Conservation (phyloP, 2,329 filamentous ascomycete species). For the Cyclaneusma minus region DNA sequence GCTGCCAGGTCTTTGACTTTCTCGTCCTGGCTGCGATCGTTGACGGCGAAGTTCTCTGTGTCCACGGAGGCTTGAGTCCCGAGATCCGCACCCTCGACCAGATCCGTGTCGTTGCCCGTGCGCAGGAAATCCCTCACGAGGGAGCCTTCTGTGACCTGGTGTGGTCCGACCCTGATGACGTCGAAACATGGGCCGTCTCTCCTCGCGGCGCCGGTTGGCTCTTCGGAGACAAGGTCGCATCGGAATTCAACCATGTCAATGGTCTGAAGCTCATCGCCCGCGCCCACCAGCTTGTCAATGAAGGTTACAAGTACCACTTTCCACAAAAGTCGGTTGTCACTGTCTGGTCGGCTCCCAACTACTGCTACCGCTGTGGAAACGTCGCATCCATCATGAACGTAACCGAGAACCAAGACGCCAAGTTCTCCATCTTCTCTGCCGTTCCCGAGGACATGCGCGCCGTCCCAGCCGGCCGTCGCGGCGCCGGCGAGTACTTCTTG, state of each 20-base stretch:
- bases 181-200: conserved; percentile 55
- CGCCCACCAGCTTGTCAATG: conserved; percentile 62
- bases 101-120: conserved; percentile 57
- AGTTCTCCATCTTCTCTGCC: conserved; percentile 83
- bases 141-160: conserved; percentile 65
- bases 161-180: conserved; percentile 60
- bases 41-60: conserved; percentile 58
- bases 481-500: conserved; percentile 57
- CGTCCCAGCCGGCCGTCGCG: conserved; percentile 55
- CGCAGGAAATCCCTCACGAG: conserved; percentile 64
- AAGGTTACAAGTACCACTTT: conserved; percentile 87
- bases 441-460: conserved; percentile 77
- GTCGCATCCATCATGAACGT: conserved; percentile 78
- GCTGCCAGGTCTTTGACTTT: conserved; percentile 66
- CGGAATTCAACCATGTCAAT: conserved; percentile 67
- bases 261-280: conserved; percentile 55
- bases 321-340: conserved; percentile 84
- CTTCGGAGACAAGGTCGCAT: conserved; percentile 48
- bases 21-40: conserved; percentile 60
- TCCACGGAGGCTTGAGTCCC: conserved; percentile 56
- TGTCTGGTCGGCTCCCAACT: conserved; percentile 40
- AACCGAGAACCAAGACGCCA: conserved; percentile 68
- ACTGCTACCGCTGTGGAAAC: conserved; percentile 32
- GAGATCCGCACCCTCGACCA: conserved; percentile 64
- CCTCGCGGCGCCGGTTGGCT: conserved; percentile 46